Percentiles rank a stretch among this genome's conserved stretches.
Conservation (phyloP, 345 rosid genomes). For the Eucalyptus sp. region DNA sequence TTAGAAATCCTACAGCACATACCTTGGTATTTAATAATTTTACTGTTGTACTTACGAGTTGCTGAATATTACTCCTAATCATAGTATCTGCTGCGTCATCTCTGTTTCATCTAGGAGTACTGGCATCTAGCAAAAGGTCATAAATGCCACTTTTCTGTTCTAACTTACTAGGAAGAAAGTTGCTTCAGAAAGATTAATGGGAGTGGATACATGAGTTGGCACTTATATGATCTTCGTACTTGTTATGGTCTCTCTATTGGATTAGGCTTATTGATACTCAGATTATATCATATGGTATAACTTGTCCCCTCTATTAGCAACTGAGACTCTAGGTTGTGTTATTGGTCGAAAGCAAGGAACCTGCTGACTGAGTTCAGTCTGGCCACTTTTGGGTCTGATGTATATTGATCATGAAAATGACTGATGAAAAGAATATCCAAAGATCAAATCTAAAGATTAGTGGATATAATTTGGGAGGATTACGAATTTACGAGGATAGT, state of each 20-base stretch:
- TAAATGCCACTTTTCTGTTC: not conserved
- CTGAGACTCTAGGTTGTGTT: not conserved
- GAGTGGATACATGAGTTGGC: not conserved
- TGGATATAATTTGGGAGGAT: not conserved
- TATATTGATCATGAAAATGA: not conserved
- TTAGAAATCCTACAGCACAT: not conserved
- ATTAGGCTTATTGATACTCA: not conserved
- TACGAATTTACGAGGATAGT: not conserved
- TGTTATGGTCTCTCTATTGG: not conserved
- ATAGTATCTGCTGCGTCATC: not conserved
- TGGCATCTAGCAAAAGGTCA: not conserved
- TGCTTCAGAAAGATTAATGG: not conserved
- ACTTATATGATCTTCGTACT: not conserved
- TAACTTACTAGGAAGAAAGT: not conserved
- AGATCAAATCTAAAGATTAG: not conserved
- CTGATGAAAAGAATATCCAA: not conserved
- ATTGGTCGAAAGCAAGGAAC: not conserved
- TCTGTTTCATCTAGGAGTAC: not conserved
- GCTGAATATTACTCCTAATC: not conserved
- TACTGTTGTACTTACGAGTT: not conserved
- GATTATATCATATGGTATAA: not conserved
- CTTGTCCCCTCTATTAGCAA: not conserved
- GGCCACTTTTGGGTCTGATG: not conserved
- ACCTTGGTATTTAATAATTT: not conserved
- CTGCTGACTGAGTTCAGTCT: not conserved